Evolutionary conservation across 108 stramenopile genomes (phyloP).

Genomic region (Skeletonema costatum): DNA sequence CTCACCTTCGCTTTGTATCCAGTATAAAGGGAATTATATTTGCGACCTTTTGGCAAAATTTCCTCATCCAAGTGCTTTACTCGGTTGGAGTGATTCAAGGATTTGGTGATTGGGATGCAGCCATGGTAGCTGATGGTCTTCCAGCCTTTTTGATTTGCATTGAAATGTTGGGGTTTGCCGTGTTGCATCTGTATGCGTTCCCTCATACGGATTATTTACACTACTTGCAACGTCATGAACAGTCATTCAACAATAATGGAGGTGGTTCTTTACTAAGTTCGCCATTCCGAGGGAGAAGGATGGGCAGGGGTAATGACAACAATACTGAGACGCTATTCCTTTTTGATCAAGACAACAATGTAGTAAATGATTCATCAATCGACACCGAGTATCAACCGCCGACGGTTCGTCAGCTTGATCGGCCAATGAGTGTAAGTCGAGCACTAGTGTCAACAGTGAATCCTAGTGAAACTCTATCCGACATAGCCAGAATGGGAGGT

Average conservation of each 20-base stretch:
- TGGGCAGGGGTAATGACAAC: background rate
- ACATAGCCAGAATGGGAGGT: slow-evolving; percentile 39
- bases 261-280: background rate
- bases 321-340: slow-evolving; percentile 31
- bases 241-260: background rate
- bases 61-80: slow-evolving; percentile 29
- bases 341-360: slow-evolving; percentile 49
- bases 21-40: slow-evolving; percentile 63
- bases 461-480: slow-evolving; percentile 44
- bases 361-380: slow-evolving; percentile 18
- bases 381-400: slow-evolving; percentile 45
- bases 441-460: slow-evolving; percentile 30
- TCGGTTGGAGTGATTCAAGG: slow-evolving; percentile 33
- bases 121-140: slow-evolving; percentile 40
- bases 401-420: slow-evolving; percentile 38
- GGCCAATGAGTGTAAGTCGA: slow-evolving; percentile 38
- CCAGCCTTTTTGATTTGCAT: slow-evolving; percentile 57
- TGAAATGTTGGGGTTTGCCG: slow-evolving; percentile 60
- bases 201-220: slow-evolving; percentile 57
- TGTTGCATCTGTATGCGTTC: slow-evolving; percentile 56
- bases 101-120: slow-evolving; percentile 37
- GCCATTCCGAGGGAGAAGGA: background rate
- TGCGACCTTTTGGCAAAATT: slow-evolving; percentile 68
- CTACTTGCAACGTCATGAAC: slow-evolving; percentile 26
- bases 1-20: too few relatives aligned